Evolutionary conservation across 495 filamentous ascomycete genomes (phyloP).

Genomic region (Venustampulla echinocandica): DNA sequence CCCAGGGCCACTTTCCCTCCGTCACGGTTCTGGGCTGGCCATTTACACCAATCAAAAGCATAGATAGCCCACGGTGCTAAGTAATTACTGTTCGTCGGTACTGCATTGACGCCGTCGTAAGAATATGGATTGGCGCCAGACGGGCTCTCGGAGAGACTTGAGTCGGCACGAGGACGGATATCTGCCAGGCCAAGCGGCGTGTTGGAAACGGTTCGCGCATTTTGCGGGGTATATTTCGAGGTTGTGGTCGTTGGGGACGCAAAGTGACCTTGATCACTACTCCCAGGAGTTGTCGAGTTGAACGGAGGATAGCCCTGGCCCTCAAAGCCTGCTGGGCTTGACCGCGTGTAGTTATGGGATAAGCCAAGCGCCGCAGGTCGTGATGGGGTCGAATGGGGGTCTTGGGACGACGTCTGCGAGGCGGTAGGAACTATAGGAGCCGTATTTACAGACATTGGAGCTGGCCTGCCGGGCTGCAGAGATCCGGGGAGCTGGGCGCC

Average conservation of each 20-base stretch:
- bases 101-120: conserved; percentile 42
- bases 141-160: conserved; percentile 57
- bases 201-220: conserved; percentile 63
- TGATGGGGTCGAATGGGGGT: conserved; percentile 56
- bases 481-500: conserved; percentile 41
- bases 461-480: conserved; percentile 46
- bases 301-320: conserved; percentile 65
- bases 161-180: conserved; percentile 73
- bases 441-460: conserved; percentile 58
- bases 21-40: conserved; percentile 69
- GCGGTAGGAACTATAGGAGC: conserved; percentile 64
- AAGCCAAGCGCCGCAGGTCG: conserved; percentile 52
- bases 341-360: conserved; percentile 70
- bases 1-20: conserved; percentile 91
- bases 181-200: conserved; percentile 86
- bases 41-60: conserved; percentile 99
- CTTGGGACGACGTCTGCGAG: conserved; percentile 47
- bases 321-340: conserved; percentile 71
- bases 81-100: conserved; percentile 66
- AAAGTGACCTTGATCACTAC: conserved; percentile 48
- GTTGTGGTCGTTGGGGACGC: conserved; percentile 57
- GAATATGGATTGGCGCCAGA: conserved; percentile 39
- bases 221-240: conserved; percentile 55
- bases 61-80: conserved; percentile 92
- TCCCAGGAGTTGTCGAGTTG: conserved; percentile 53